Percentiles rank a stretch among this genome's conserved stretches.
These are phyloP conservation scores for Xylaria cubensis DNA, from an alignment of 495 filamentous ascomycete genomes.

Conservation along the genomic window DNA sequence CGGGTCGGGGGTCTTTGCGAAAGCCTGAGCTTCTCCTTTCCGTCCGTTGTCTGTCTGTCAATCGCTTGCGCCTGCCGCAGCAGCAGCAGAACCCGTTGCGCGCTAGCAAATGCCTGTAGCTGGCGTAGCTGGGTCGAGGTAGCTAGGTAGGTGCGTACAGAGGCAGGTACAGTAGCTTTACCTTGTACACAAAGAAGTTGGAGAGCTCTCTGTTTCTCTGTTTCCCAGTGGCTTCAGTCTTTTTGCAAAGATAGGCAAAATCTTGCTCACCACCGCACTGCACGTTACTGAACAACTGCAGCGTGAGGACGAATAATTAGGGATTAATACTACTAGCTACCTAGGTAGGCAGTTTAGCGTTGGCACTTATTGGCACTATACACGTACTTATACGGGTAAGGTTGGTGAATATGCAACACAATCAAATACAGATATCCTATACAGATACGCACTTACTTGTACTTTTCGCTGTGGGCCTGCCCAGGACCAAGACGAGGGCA, in stretches of 20 bases:
- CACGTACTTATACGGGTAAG: constrained; percentile 1
- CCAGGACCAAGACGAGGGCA: constrained; percentile 8
- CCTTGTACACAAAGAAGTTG: background rate
- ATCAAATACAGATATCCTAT: background rate
- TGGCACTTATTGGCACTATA: background rate
- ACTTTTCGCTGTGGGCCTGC: background rate
- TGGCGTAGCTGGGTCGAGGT: constrained; percentile 1
- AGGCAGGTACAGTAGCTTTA: background rate
- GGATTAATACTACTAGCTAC: constrained; percentile 4
- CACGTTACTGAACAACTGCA: background rate
- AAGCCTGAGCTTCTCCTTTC: constrained; percentile 19
- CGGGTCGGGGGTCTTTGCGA: constrained; percentile 18
- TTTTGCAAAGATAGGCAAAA: background rate
- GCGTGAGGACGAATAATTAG: constrained; percentile 1
- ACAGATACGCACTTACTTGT: background rate
- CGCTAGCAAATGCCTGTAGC: constrained; percentile 4
- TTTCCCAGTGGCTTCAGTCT: background rate
- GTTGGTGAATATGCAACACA: background rate
- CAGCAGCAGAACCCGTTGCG: constrained; percentile 1
- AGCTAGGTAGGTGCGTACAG: background rate
- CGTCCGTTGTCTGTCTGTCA: background rate
- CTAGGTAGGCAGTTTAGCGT: background rate
- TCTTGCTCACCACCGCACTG: constrained; percentile 1
- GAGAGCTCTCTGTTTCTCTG: background rate
- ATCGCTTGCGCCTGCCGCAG: background rate